Evolutionary conservation across 768 basidiomycete genomes (phyloP).

Genomic region (Kondoa malvinella): DNA sequence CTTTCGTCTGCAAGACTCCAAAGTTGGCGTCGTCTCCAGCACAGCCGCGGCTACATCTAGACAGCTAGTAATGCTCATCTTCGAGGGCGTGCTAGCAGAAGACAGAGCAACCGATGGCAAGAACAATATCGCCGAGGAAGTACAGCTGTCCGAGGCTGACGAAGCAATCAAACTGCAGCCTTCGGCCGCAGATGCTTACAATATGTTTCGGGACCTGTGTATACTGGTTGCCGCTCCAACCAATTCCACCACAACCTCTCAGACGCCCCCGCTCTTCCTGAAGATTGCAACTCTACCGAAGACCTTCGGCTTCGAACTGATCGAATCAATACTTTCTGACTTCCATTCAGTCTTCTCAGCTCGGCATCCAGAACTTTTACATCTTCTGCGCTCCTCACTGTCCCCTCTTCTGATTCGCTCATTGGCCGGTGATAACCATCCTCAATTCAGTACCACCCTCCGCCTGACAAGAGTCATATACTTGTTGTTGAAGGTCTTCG

Average conservation of each 20-base stretch:
- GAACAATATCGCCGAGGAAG: background rate
- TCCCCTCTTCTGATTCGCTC: slow-evolving; percentile 76
- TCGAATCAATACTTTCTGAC: slow-evolving; percentile 89
- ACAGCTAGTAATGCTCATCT: slow-evolving; percentile 92
- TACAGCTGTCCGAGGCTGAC: slow-evolving; percentile 48
- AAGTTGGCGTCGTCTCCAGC: slow-evolving; percentile 87
- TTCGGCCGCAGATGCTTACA: slow-evolving; percentile 65
- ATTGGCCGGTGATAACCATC: slow-evolving; percentile 46
- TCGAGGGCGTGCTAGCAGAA: slow-evolving; percentile 78
- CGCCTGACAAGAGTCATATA: slow-evolving; percentile 87
- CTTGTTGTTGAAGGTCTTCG: slow-evolving; percentile 79
- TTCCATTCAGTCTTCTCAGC: slow-evolving; percentile 66
- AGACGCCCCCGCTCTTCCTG: too few species aligned
- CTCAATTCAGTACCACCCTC: slow-evolving; percentile 64
- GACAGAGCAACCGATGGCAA: slow-evolving; percentile 36
- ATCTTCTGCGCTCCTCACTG: slow-evolving; percentile 74
- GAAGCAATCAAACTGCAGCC: slow-evolving; percentile 43
- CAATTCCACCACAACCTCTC: slow-evolving; percentile 39
- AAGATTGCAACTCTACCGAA: slow-evolving; percentile 67
- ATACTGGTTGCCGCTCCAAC: slow-evolving; percentile 56
- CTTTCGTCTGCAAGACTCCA: slow-evolving; percentile 86
- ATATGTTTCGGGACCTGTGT: slow-evolving; percentile 82
- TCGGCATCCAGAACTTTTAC: slow-evolving; percentile 63
- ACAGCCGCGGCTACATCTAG: slow-evolving; percentile 91
- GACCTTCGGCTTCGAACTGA: slow-evolving; percentile 90